Base-by-base conservation (phyloP, 306 rosid species). In the Lathyrus tuberosus region DNA sequence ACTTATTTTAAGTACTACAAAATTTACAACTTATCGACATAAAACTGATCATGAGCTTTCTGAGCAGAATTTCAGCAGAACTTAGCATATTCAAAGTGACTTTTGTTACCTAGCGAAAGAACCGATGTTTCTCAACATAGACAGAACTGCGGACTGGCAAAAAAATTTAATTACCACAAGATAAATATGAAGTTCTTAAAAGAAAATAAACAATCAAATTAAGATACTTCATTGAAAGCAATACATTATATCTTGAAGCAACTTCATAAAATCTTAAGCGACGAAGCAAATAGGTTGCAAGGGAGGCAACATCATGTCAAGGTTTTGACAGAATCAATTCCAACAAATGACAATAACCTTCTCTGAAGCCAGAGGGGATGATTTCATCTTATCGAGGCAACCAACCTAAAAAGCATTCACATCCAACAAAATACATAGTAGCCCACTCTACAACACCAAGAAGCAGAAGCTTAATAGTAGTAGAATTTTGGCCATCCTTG, bases 391-490 rank as follows among this genome's bases (percentile, higher is more conserved):
- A 96, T 57, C 89, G 92, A 62, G 97, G 96, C 96, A 95, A 91
- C 99, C 97, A 91, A 73, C 99, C 97, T 80, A 94, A 82, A 79
- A 90, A n/a, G n/a, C n/a, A n/a, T n/a, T n/a, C n/a, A n/a, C n/a
- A n/a, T n/a, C n/a, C n/a, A n/a, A n/a, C n/a, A n/a, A n/a, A n/a
- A n/a, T n/a, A n/a, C n/a, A n/a, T n/a, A n/a, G n/a, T n/a, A n/a
- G n/a, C n/a, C n/a, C 79, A 91, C 83, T 94, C 97, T 78, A 94
- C 76, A 75, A 87, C 95, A 49, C 95, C 96, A 44, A 94, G 92
- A 72, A 91, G 87, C 78, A 91, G 86, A 31, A 94, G 86, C 35
- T 79, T 84, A 30, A 76, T 68, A 56, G 97, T 78, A 1, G 88
- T 78, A 52, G 96, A 91, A 64, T 73, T 88, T 71, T 83, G 91